These are phyloP conservation scores for Xylaria sp. DNA, from an alignment of 2,329 filamentous ascomycete genomes.

Conservation along the genomic window DNA sequence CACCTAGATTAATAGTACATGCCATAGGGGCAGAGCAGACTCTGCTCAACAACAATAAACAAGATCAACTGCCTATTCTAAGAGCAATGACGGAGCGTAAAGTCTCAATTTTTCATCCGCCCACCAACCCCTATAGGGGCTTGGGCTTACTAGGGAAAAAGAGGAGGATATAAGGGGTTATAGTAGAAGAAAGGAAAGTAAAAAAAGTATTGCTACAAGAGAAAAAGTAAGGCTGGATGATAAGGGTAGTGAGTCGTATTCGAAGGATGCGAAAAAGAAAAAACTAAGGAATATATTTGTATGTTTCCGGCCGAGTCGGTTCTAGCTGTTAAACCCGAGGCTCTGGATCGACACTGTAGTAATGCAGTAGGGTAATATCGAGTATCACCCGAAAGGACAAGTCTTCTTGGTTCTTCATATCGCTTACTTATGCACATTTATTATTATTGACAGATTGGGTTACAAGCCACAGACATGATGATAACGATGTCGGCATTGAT, in stretches of 20 bases:
- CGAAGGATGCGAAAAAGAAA: background rate
- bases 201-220: background rate
- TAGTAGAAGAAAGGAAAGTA: background rate
- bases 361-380: background rate
- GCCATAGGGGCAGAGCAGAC: background rate
- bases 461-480: background rate
- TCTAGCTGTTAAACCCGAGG: background rate
- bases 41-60: background rate
- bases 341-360: background rate
- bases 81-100: background rate
- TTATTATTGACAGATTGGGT: background rate
- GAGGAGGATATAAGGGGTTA: background rate
- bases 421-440: background rate
- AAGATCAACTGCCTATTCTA: background rate
- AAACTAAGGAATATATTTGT: background rate
- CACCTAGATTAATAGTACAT: too few species aligned
- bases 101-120: background rate
- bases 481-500: background rate
- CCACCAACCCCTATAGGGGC: background rate
- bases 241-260: background rate
- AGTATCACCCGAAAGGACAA: background rate
- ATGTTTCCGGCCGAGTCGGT: constrained; percentile 6
- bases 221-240: background rate
- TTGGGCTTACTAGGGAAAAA: background rate
- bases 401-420: background rate